Percentiles rank a stretch among this genome's conserved stretches.
phyloP scores from a whole-genome alignment of 257 asterid genomes.

The Salvia hispanica region DNA sequence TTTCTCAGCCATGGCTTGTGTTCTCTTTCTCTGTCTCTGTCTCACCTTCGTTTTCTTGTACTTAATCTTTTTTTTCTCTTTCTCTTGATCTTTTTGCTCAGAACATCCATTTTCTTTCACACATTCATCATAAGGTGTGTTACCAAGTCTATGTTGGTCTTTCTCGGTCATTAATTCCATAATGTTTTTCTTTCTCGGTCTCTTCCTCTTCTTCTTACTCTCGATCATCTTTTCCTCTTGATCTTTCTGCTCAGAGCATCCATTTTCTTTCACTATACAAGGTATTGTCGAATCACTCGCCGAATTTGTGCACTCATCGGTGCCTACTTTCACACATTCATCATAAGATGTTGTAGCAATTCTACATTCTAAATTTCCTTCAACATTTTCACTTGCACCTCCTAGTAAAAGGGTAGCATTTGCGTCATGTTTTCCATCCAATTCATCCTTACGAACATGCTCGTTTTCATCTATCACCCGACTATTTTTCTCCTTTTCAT shows the following conservation, averaged over 20 bases:
- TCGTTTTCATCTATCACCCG: conserved; percentile 11
- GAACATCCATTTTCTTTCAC: neutral
- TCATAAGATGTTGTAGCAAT: neutral
- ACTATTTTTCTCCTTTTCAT: conserved; percentile 15
- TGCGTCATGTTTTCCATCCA: conserved; percentile 1
- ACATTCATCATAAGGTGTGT: neutral
- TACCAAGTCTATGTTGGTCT: conserved; percentile 9
- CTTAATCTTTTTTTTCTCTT: no score
- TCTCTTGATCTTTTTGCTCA: no score
- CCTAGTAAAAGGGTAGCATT: conserved; percentile 14
- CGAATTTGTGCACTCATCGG: neutral
- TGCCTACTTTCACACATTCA: neutral
- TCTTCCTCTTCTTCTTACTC: conserved; percentile 28
- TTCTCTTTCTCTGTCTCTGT: no score
- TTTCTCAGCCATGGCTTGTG: no score
- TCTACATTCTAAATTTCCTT: conserved; percentile 6
- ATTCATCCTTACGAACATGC: conserved; percentile 10
- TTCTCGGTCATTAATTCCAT: neutral
- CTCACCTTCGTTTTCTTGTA: no score
- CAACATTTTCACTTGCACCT: conserved; percentile 7
- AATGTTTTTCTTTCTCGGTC: conserved; percentile 21
- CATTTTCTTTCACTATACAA: neutral
- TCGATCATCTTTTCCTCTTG: conserved; percentile 4
- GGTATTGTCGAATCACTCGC: conserved; percentile 13
- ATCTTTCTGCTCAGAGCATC: conserved; percentile 24